phyloP scores from a whole-genome alignment of 352 stramenopile species.

The Thalassiosira livingstoniorum region DNA sequence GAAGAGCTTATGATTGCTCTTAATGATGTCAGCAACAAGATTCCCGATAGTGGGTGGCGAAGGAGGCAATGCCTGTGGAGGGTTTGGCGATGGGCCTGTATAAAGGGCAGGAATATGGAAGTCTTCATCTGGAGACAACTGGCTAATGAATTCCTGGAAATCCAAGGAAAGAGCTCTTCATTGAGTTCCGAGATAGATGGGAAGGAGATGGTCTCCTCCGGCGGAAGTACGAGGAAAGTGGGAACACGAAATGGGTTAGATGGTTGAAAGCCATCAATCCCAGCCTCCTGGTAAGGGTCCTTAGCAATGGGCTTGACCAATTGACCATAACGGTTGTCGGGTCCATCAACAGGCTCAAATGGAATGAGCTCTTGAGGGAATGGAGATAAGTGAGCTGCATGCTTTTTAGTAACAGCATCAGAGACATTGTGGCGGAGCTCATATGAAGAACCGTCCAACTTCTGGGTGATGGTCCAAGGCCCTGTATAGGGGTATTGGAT shows the following conservation, averaged over 20 bases:
- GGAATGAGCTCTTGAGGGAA: conserved; percentile 22
- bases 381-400: conserved; percentile 12
- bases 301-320: not conserved
- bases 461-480: not conserved
- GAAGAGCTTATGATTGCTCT: conserved; percentile 7
- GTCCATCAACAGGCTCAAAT: not conserved
- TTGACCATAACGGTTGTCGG: conserved; percentile 21
- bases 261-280: conserved; percentile 24
- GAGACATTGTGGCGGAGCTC: not conserved
- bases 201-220: not conserved
- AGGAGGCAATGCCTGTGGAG: not conserved
- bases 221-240: no score
- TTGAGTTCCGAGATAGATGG: not conserved
- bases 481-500: conserved; percentile 13
- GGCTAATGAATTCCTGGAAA: no score
- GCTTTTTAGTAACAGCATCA: not conserved
- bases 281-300: conserved; percentile 15
- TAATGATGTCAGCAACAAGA: not conserved
- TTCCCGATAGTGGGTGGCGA: not conserved
- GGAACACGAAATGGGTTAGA: not conserved
- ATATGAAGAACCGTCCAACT: not conserved
- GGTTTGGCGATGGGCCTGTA: not conserved
- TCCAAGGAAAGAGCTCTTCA: not conserved
- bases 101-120: not conserved
- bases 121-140: not conserved